Base-by-base conservation (phyloP, 2,329 filamentous ascomycete species). In the Aspergillus piperis region DNA sequence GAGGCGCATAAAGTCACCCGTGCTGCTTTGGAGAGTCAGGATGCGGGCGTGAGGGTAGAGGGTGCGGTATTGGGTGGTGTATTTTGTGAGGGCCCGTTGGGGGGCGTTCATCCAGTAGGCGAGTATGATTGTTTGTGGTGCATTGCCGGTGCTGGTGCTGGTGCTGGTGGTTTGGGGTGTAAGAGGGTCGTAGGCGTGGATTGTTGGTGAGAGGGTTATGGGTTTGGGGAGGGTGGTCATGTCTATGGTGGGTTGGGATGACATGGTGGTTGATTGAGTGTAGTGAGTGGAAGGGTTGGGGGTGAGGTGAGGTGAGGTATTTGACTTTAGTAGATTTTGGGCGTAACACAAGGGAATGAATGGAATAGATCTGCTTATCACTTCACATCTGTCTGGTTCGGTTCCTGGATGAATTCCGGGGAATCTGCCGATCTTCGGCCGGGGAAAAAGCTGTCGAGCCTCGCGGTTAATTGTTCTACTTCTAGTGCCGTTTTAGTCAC, bases 21-120 rank as follows among this genome's bases (percentile, higher is more conserved):
- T 69, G 3, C 70, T 70, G 58, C 70, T 76, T 38, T 70, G 70
- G 15, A 83, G 68, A 58, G 80, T 76, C 15, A 81, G 70, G 57
- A 81, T 77, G 21, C 76, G 77, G 3, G 80, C 71, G 10, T 69
- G 66, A 7, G 81, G 81, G 42, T 76, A 77, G 5, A 82, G 71
- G 1, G 68, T 70, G 25, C 72, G 70, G 67, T 84, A 83, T 55
- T 75, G 72, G 1, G 70, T 58, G n/a, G 79, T 73, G 65, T 83
- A 84, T 71, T 83, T 83, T 54, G 74, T 67, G 27, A 82, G 70
- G 49, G 81, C 77, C 15, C 77, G 74, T 1, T 75, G 67, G 7
- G 70, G 66, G 2, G 81, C 81, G 53, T 79, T 78, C 72, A 83
- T 80, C 82, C 81, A 84, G 62, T 80, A 75, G 54, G 80, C 70